Evolutionary conservation across 2,329 filamentous ascomycete species (phyloP).

Genomic region (Arthrinium phaeospermum): DNA sequence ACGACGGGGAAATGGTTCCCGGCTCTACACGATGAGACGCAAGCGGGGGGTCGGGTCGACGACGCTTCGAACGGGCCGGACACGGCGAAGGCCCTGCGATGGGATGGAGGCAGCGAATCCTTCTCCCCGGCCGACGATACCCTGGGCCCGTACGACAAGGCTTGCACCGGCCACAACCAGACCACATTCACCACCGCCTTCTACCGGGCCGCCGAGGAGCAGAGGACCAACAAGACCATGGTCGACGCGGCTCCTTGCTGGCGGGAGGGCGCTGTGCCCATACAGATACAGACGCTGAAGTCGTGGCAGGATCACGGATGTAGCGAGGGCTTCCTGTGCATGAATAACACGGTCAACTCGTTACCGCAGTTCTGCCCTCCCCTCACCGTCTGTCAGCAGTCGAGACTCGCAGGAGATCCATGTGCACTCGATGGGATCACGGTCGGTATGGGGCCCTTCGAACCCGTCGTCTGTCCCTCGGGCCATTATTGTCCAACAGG

Average conservation of each 20-base stretch:
- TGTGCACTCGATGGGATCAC: conserved; percentile 42
- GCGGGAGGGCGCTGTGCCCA: conserved; percentile 44
- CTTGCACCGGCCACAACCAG: conserved; percentile 48
- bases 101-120: conserved; percentile 37
- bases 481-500: conserved; percentile 54
- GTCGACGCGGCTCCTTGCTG: conserved; percentile 48
- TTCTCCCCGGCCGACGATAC: conserved; percentile 28
- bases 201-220: conserved; percentile 41
- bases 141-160: conserved; percentile 44
- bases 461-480: conserved; percentile 56
- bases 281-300: conserved; percentile 45
- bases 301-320: conserved; percentile 47
- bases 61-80: conserved; percentile 46
- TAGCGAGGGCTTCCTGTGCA: conserved; percentile 49
- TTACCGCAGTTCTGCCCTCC: conserved; percentile 52
- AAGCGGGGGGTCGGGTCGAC: conserved; percentile 37
- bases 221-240: conserved; percentile 35
- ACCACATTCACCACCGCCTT: conserved; percentile 48
- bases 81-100: conserved; percentile 35
- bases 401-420: conserved; percentile 41
- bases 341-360: conserved; percentile 53
- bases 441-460: conserved; percentile 52
- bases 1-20: conserved; percentile 51
- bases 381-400: conserved; percentile 42
- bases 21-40: conserved; percentile 33